phyloP scores from a whole-genome alignment of 2,329 filamentous ascomycete species.

The Huntiella decipiens region DNA sequence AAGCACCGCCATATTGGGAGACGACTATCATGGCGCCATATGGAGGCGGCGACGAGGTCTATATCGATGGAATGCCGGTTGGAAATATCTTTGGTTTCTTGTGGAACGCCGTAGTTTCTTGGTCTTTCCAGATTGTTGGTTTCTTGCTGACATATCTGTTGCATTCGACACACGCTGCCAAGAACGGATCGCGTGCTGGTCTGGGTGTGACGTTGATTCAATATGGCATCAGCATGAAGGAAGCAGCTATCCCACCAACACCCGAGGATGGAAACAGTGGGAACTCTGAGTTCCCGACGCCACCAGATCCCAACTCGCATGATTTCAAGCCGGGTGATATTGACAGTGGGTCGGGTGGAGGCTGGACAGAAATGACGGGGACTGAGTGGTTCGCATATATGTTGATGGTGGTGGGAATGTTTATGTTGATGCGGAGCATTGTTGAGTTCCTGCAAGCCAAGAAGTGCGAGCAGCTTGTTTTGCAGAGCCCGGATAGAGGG shows the following conservation, averaged over 20 bases:
- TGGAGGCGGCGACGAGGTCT: conserved; percentile 82
- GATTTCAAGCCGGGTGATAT: conserved; percentile 64
- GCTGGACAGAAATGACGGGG: conserved; percentile 41
- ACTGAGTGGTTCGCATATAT: conserved; percentile 82
- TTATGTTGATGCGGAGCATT: conserved; percentile 84
- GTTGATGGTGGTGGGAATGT: conserved; percentile 96
- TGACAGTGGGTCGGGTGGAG: conserved; percentile 22
- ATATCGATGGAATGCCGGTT: conserved; percentile 87
- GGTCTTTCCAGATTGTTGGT: conserved; percentile 91
- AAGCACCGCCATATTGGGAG: conserved; percentile 96
- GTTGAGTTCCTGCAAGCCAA: conserved; percentile 77
- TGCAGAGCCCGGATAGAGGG: conserved; percentile 82
- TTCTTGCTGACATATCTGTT: conserved; percentile 96
- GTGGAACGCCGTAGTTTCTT: conserved; percentile 91
- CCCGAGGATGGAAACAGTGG: conserved; percentile 26
- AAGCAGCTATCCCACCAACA: conserved; percentile 26
- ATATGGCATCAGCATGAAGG: conserved; percentile 92
- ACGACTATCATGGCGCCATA: conserved; percentile 90
- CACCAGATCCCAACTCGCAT: conserved; percentile 76
- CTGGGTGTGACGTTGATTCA: conserved; percentile 90
- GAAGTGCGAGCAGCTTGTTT: conserved; percentile 77
- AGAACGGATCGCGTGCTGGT: conserved; percentile 87
- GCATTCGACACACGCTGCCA: conserved; percentile 93
- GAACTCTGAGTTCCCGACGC: conserved; percentile 43
- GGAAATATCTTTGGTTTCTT: conserved; percentile 73